Conservation (phyloP, 2,329 filamentous ascomycete species). For the Cercospora canescens region DNA sequence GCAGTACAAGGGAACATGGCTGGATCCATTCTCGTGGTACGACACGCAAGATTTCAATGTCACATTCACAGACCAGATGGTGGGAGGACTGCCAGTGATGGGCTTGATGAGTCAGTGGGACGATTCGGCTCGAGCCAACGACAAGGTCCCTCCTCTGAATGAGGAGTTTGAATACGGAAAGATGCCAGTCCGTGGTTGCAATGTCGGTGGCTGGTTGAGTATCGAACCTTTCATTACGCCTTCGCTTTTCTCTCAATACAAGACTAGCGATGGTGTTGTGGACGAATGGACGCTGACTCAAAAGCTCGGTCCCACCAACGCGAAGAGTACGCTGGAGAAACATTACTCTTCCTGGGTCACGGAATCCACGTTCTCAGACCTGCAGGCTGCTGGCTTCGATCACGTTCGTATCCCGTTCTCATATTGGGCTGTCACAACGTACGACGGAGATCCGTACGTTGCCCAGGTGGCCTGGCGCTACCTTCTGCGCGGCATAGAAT, state of each 20-base stretch:
- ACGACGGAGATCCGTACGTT: slow-evolving; percentile 84
- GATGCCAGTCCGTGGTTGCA: slow-evolving; percentile 83
- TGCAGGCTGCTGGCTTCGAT: slow-evolving; percentile 84
- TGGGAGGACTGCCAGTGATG: slow-evolving; percentile 89
- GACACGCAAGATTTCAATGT: slow-evolving; percentile 90
- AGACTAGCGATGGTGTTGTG: slow-evolving; percentile 63
- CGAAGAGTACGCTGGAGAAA: slow-evolving; percentile 71
- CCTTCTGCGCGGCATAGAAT: slow-evolving; percentile 88
- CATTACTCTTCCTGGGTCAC: slow-evolving; percentile 91
- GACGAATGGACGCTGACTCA: slow-evolving; percentile 83
- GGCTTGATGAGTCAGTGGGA: slow-evolving; percentile 84
- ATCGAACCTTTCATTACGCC: slow-evolving; percentile 95
- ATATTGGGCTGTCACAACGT: slow-evolving; percentile 90
- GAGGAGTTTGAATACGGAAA: slow-evolving; percentile 76
- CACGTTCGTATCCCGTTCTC: slow-evolving; percentile 95
- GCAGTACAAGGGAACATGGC: slow-evolving; percentile 69
- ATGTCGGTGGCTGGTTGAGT: slow-evolving; percentile 90
- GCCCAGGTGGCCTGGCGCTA: slow-evolving; percentile 89
- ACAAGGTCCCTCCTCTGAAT: slow-evolving; percentile 74
- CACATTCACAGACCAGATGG: slow-evolving; percentile 82
- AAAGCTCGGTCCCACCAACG: slow-evolving; percentile 66
- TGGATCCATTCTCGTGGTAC: slow-evolving; percentile 91
- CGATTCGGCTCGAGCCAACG: slow-evolving; percentile 75
- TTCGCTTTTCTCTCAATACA: slow-evolving; percentile 76
- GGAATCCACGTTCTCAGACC: slow-evolving; percentile 79